Evolutionary conservation across 495 filamentous ascomycete genomes (phyloP).

Genomic region (Monascus purpureus): DNA sequence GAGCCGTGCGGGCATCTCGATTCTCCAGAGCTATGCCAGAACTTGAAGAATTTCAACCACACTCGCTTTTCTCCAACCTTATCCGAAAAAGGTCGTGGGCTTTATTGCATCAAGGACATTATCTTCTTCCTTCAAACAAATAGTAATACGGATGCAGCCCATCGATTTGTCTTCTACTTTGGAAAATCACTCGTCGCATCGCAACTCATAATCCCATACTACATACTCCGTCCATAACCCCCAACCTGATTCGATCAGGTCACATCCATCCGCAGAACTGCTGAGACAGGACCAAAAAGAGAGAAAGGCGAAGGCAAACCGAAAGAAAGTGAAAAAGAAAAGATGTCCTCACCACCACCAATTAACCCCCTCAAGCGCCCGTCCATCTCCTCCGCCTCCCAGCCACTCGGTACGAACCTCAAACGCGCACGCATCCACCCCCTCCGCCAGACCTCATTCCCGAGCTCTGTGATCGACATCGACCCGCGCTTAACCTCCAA

Average conservation of each 20-base stretch:
- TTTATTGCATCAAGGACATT: not conserved
- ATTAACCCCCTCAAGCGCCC: constrained; percentile 30
- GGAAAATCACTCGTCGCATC: no score
- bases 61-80: not conserved
- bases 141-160: no score
- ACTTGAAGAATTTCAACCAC: not conserved
- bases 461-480: constrained; percentile 33
- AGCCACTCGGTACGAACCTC: constrained; percentile 16
- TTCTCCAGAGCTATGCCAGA: not conserved
- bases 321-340: no score
- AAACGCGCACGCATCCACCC: constrained; percentile 45
- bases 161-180: no score
- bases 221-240: no score
- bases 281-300: no score
- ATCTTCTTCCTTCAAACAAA: not conserved
- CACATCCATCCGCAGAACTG: no score
- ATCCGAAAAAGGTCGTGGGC: no score
- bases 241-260: no score
- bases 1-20: not conserved
- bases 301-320: not conserved
- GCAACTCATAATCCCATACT: not conserved
- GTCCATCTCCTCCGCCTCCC: constrained; percentile 27
- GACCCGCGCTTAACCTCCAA: constrained; percentile 54
- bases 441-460: constrained; percentile 82
- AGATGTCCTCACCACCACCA: constrained; percentile 35